phyloP scores from a whole-genome alignment of 768 basidiomycete species.

The Termitomyces heimii region DNA sequence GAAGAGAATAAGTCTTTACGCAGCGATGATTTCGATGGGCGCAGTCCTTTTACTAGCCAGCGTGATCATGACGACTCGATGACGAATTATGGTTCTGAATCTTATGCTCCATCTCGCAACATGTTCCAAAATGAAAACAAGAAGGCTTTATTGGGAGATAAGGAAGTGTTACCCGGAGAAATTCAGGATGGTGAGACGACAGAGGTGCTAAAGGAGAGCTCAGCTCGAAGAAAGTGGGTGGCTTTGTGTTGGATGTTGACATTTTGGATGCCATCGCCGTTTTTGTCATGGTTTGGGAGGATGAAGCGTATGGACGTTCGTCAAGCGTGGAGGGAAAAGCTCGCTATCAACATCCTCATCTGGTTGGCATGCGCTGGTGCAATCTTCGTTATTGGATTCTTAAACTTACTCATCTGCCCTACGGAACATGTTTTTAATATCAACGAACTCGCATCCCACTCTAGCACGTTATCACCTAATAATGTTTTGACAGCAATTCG shows the following conservation, averaged over 20 bases:
- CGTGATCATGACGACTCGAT: conserved; percentile 72
- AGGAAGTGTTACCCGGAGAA: conserved; percentile 81
- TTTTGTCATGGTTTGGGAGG: conserved; percentile 67
- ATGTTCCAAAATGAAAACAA: conserved; percentile 90
- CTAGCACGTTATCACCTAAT: conserved; percentile 53
- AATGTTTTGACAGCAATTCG: conserved; percentile 80
- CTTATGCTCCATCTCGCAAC: conserved; percentile 89
- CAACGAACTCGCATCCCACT: conserved; percentile 71
- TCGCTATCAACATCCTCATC: conserved; percentile 91
- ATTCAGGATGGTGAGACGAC: conserved; percentile 84
- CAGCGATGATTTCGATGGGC: conserved; percentile 76
- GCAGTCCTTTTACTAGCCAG: conserved; percentile 71
- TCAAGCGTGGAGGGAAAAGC: conserved; percentile 97
- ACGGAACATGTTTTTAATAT: conserved; percentile 86
- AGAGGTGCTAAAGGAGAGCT: conserved; percentile 80
- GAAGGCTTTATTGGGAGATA: conserved; percentile 57
- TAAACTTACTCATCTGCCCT: conserved; percentile 89
- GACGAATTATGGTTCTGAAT: conserved; percentile 86
- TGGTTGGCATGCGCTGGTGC: conserved; percentile 90
- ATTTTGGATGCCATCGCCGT: conserved; percentile 79
- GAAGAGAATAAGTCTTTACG: conserved; percentile 70
- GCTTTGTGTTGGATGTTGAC: conserved; percentile 84
- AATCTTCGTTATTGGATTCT: conserved; percentile 87
- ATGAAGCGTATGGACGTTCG: conserved; percentile 94
- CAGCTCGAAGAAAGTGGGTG: conserved; percentile 84